Percentiles rank a stretch among this genome's conserved stretches.
Conservation (phyloP, 1,139 yeast species). For the Arxiozyma bovina region DNA sequence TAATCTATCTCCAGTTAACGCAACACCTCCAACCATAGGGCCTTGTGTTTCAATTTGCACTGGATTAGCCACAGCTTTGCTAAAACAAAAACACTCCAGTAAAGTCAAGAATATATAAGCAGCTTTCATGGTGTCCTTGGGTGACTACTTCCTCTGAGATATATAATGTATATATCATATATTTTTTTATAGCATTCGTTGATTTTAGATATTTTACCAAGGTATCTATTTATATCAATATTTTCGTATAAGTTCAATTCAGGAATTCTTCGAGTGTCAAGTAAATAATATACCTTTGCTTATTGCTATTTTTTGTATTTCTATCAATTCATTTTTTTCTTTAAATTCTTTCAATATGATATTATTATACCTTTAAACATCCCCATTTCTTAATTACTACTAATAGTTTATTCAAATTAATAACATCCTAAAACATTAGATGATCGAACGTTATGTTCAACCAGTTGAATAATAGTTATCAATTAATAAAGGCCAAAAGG, state of each 20-base stretch:
- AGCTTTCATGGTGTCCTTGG: background rate
- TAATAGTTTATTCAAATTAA: too few species aligned
- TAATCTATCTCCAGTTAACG: constrained; percentile 8
- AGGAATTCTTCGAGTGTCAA: background rate
- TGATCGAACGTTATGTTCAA: background rate
- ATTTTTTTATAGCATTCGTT: too few species aligned
- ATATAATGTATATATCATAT: background rate
- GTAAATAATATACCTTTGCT: too few species aligned
- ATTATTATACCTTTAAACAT: background rate
- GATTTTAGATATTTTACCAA: background rate
- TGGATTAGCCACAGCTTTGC: background rate
- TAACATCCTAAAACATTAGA: background rate
- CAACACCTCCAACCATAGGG: constrained; percentile 6
- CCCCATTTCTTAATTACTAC: background rate
- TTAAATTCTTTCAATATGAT: too few species aligned
- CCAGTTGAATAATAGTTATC: too few species aligned
- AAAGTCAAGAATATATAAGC: background rate
- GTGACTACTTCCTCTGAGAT: background rate
- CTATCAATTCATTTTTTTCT: too few species aligned
- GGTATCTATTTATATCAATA: background rate
- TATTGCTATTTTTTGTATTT: background rate
- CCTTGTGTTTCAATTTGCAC: background rate
- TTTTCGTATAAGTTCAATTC: background rate
- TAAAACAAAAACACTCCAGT: background rate
- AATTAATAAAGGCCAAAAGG: background rate